These are phyloP conservation scores for Hypomyces rosellus DNA, from an alignment of 2,329 filamentous ascomycete genomes.

Conservation along the genomic window DNA sequence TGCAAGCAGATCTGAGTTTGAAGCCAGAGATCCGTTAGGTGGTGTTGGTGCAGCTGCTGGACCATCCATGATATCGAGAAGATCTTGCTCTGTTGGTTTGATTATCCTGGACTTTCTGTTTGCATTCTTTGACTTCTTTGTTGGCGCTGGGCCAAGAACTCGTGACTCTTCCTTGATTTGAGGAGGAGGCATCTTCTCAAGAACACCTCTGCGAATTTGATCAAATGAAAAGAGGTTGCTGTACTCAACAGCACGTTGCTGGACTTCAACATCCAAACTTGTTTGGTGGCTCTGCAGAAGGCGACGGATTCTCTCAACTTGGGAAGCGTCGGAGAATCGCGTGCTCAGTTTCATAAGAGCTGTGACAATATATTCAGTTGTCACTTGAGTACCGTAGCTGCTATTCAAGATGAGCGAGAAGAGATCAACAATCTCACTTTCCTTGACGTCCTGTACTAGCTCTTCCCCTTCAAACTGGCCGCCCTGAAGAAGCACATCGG, in stretches of 20 bases:
- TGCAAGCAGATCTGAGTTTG: slow-evolving; percentile 80
- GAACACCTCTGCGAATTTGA: slow-evolving; percentile 76
- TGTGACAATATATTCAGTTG: slow-evolving; percentile 93
- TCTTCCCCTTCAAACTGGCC: slow-evolving; percentile 94
- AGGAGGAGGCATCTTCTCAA: slow-evolving; percentile 96
- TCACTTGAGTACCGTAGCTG: slow-evolving; percentile 84
- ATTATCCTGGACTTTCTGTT: slow-evolving; percentile 70
- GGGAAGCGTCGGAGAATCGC: slow-evolving; percentile 72
- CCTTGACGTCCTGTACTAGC: slow-evolving; percentile 70
- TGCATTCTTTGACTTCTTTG: slow-evolving; percentile 59
- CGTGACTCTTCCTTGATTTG: slow-evolving; percentile 95
- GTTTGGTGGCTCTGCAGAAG: slow-evolving; percentile 73
- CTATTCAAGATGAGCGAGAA: slow-evolving; percentile 89
- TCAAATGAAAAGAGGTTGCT: slow-evolving; percentile 90
- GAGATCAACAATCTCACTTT: slow-evolving; percentile 88
- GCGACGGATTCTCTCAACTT: slow-evolving; percentile 77
- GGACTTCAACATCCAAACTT: slow-evolving; percentile 89
- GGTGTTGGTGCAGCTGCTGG: slow-evolving; percentile 51
- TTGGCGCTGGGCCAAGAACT: slow-evolving; percentile 72
- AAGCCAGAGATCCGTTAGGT: slow-evolving; percentile 46
- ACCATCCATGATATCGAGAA: slow-evolving; percentile 87
- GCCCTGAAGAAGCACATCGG: slow-evolving; percentile 79
- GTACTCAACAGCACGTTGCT: slow-evolving; percentile 94
- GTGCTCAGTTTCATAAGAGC: slow-evolving; percentile 93
- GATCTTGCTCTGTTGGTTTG: slow-evolving; percentile 84